These are phyloP conservation scores for Bolboschoenoplectus hybrid DNA, from an alignment of 202 grass and related monocot species.

Conservation along the genomic window DNA sequence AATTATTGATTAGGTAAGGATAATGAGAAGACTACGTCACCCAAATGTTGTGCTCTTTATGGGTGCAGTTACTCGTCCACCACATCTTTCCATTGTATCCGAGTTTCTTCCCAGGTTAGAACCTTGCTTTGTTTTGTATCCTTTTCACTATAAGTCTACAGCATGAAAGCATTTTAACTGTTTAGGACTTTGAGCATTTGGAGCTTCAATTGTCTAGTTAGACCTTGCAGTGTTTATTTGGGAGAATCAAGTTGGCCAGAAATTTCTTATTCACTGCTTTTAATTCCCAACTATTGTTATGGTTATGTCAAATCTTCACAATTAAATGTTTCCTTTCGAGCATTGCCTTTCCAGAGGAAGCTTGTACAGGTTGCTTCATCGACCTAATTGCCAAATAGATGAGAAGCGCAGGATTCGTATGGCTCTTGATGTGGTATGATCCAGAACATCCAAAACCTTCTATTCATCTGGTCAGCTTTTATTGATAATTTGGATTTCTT, in stretches of 20 bases:
- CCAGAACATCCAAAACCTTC: constrained; percentile 37
- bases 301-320: constrained; percentile 5
- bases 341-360: constrained; percentile 77
- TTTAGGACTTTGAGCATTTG: not conserved
- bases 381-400: constrained; percentile 94
- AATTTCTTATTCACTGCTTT: not conserved
- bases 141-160: not conserved
- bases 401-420: constrained; percentile 96
- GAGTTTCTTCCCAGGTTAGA: constrained; percentile 95
- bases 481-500: constrained; percentile 35
- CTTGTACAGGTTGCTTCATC: constrained; percentile 98
- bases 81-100: constrained; percentile 91
- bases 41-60: constrained; percentile 99
- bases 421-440: constrained; percentile 98
- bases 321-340: constrained; percentile 36
- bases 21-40: constrained; percentile 97
- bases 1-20: constrained; percentile 72
- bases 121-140: not conserved
- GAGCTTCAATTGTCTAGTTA: not conserved
- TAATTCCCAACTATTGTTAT: not conserved
- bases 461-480: constrained; percentile 37
- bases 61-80: constrained; percentile 98
- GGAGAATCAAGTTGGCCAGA: not conserved
- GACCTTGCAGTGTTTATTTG: not conserved
- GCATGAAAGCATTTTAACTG: constrained; percentile 32